These are phyloP conservation scores for Ganoderma lucidum DNA, from an alignment of 1,284 basidiomycete species.

Conservation along the genomic window DNA sequence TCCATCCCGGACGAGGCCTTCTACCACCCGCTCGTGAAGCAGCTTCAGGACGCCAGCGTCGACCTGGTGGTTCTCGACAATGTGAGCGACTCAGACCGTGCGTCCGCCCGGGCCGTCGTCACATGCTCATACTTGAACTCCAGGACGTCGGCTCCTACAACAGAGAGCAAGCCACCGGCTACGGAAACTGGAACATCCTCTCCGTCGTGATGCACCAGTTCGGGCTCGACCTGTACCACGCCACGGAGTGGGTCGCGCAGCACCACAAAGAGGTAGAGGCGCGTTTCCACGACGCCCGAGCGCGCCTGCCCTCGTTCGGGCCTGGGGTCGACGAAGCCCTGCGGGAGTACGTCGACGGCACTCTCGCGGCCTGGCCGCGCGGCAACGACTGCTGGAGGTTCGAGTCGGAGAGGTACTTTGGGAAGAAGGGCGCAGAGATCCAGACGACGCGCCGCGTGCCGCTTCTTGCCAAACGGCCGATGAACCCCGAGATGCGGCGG, in stretches of 20 bases:
- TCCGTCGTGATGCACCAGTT: slow-evolving; percentile 41
- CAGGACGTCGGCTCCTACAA: slow-evolving; percentile 46
- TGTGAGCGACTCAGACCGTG: neutral
- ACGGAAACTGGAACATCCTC: slow-evolving; percentile 46
- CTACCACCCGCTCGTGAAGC: neutral
- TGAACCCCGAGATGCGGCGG: neutral
- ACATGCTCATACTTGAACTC: neutral
- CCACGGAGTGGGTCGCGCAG: slow-evolving; percentile 42
- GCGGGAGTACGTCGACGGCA: slow-evolving; percentile 37
- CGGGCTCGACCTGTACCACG: slow-evolving; percentile 39
- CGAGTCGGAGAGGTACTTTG: slow-evolving; percentile 45
- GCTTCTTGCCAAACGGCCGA: neutral
- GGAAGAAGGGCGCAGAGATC: slow-evolving; percentile 35
- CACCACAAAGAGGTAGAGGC: slow-evolving; percentile 39
- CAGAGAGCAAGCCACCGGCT: slow-evolving; percentile 45
- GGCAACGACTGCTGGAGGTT: slow-evolving; percentile 46
- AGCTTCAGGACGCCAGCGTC: neutral
- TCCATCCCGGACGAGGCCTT: slow-evolving; percentile 7
- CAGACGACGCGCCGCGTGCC: slow-evolving; percentile 12
- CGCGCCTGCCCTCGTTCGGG: slow-evolving; percentile 19
- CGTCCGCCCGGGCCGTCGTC: neutral
- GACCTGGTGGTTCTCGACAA: slow-evolving; percentile 1
- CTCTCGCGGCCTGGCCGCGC: slow-evolving; percentile 41
- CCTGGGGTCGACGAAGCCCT: slow-evolving; percentile 18
- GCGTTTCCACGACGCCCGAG: slow-evolving; percentile 37